Percentiles rank a stretch among this genome's conserved stretches.
Evolutionary conservation across 2,329 filamentous ascomycete species (phyloP).

Genomic region (Mycosphaerella sp.): DNA sequence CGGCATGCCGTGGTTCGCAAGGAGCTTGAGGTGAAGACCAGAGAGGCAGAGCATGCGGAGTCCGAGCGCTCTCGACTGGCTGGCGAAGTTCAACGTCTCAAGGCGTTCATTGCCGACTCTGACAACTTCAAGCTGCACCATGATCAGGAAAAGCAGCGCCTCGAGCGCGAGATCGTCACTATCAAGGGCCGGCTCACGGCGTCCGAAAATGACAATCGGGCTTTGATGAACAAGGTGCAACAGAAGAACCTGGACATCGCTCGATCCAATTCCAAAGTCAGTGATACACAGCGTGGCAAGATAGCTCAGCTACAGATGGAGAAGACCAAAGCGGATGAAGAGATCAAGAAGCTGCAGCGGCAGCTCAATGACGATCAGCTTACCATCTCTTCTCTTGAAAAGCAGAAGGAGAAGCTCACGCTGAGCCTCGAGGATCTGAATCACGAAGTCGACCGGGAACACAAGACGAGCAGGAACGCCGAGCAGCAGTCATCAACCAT

Average conservation of each 20-base stretch:
- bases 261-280: slow-evolving; percentile 76
- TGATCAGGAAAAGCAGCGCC: slow-evolving; percentile 87
- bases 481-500: slow-evolving; percentile 79
- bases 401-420: slow-evolving; percentile 88
- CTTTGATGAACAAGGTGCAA: slow-evolving; percentile 92
- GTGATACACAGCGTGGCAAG: slow-evolving; percentile 73
- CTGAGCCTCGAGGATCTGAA: slow-evolving; percentile 85
- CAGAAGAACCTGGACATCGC: slow-evolving; percentile 97
- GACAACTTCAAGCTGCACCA: slow-evolving; percentile 84
- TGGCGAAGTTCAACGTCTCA: slow-evolving; percentile 75
- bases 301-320: slow-evolving; percentile 71
- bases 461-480: slow-evolving; percentile 80
- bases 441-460: slow-evolving; percentile 83
- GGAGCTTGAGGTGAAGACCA: slow-evolving; percentile 73
- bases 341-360: slow-evolving; percentile 70
- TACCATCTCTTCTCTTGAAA: slow-evolving; percentile 75
- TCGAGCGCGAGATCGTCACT: slow-evolving; percentile 85
- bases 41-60: slow-evolving; percentile 71
- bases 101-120: slow-evolving; percentile 79
- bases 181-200: slow-evolving; percentile 82
- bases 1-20: slow-evolving; percentile 68
- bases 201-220: slow-evolving; percentile 93
- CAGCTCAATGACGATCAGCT: slow-evolving; percentile 83
- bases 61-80: slow-evolving; percentile 70
- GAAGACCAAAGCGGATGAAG: slow-evolving; percentile 75